These are phyloP conservation scores for Kurtzmaniella natalensis DNA, from an alignment of 1,139 yeast genomes.

Conservation along the genomic window DNA sequence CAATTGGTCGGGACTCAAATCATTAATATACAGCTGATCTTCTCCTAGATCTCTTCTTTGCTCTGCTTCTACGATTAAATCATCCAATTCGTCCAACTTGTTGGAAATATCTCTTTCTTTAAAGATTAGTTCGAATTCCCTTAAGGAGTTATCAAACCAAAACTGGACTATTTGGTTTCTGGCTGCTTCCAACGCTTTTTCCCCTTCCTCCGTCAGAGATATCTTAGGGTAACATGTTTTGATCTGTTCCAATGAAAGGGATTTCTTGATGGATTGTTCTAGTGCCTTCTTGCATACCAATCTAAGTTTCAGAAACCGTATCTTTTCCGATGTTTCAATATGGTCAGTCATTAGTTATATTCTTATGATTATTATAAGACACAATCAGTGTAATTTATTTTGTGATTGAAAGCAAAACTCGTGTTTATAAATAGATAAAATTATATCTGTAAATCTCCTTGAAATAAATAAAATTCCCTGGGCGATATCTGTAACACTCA, in stretches of 20 bases:
- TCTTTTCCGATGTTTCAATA: slow-evolving; percentile 26
- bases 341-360: too few relatives aligned
- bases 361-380: too few relatives aligned
- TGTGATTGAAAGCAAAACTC: too few relatives aligned
- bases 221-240: slow-evolving; percentile 65
- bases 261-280: slow-evolving; percentile 56
- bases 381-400: too few relatives aligned
- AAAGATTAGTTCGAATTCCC: slow-evolving; percentile 65
- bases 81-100: slow-evolving; percentile 65
- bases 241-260: slow-evolving; percentile 57
- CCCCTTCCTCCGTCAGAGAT: slow-evolving; percentile 47
- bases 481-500: too few relatives aligned
- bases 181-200: slow-evolving; percentile 50
- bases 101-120: slow-evolving; percentile 54
- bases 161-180: slow-evolving; percentile 56
- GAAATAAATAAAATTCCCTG: too few relatives aligned
- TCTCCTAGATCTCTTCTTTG: slow-evolving; percentile 17
- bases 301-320: slow-evolving; percentile 51
- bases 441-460: too few relatives aligned
- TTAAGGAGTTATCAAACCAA: slow-evolving; percentile 54
- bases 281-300: slow-evolving; percentile 64
- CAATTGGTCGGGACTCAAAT: slow-evolving; percentile 29
- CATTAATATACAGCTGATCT: slow-evolving; percentile 27
- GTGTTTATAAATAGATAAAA: too few relatives aligned
- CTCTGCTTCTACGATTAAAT: slow-evolving; percentile 53